A percentile compares a stretch with the other conserved stretches of the same genome.
These are phyloP conservation scores for Rhizomucor pusillus DNA, from an alignment of 371 early-diverging fungal genomes.

Conservation along the genomic window DNA sequence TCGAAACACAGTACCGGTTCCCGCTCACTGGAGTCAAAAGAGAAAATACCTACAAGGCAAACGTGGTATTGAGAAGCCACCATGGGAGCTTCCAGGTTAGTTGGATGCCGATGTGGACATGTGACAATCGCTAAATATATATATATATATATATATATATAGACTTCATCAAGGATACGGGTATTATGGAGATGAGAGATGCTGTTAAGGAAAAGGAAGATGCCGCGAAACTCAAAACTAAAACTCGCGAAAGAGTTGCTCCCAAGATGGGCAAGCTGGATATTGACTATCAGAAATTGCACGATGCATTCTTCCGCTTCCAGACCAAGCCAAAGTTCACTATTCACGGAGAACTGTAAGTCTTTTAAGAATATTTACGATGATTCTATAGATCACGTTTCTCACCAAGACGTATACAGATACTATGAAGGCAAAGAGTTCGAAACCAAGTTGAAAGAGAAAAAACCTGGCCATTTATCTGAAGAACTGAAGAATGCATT, in stretches of 20 bases:
- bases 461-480: slow-evolving; percentile 88
- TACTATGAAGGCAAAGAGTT: slow-evolving; percentile 98
- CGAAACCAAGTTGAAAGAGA: slow-evolving; percentile 85
- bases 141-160: neutral
- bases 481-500: slow-evolving; percentile 86
- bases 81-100: slow-evolving; percentile 90
- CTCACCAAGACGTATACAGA: slow-evolving; percentile 25
- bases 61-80: slow-evolving; percentile 93
- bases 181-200: slow-evolving; percentile 95
- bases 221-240: slow-evolving; percentile 73
- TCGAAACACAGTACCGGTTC: slow-evolving; percentile 95
- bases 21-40: slow-evolving; percentile 95
- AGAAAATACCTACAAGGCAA: slow-evolving; percentile 95
- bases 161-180: slow-evolving; percentile 96
- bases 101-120: neutral
- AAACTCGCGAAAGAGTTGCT: slow-evolving; percentile 84
- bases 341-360: slow-evolving; percentile 85
- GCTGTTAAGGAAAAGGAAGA: slow-evolving; percentile 86
- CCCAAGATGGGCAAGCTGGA: slow-evolving; percentile 97
- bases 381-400: too few relatives aligned
- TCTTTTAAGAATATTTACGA: neutral
- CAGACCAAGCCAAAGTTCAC: slow-evolving; percentile 87
- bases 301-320: slow-evolving; percentile 96
- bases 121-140: neutral
- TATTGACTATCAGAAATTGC: slow-evolving; percentile 94